Evolutionary conservation across 768 basidiomycete species (phyloP).

Genomic region (Serendipita vermifera): DNA sequence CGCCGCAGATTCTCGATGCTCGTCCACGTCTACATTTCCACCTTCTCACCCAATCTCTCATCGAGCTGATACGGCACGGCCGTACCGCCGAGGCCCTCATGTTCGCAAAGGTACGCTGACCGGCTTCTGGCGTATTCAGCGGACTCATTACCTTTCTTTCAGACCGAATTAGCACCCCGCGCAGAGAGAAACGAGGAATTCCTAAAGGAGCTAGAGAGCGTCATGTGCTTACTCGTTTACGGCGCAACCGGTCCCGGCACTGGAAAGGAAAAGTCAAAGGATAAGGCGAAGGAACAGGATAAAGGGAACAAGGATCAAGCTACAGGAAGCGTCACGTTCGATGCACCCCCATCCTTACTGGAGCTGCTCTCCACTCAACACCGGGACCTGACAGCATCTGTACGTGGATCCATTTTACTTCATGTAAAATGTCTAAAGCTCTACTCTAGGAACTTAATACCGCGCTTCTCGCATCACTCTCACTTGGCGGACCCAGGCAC

Average conservation of each 20-base stretch:
- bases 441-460: background rate
- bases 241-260: constrained; percentile 23
- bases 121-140: too few relatives aligned
- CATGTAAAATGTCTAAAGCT: background rate
- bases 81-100: constrained; percentile 64
- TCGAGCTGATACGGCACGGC: constrained; percentile 83
- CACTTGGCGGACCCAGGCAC: background rate
- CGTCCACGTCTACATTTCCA: constrained; percentile 91
- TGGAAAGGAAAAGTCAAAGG: too few relatives aligned
- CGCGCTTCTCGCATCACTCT: background rate
- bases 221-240: constrained; percentile 74
- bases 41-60: constrained; percentile 88
- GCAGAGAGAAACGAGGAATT: constrained; percentile 94
- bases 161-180: constrained; percentile 84
- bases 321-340: background rate
- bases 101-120: constrained; percentile 43
- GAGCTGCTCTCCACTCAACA: background rate
- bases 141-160: too few relatives aligned
- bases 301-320: background rate
- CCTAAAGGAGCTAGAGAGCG: constrained; percentile 78
- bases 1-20: constrained; percentile 86
- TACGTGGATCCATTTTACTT: background rate
- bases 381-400: background rate
- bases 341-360: background rate
- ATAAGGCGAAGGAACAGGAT: background rate